phyloP scores from a whole-genome alignment of 805 yeast genomes.

The Yamadazyma endophytica region DNA sequence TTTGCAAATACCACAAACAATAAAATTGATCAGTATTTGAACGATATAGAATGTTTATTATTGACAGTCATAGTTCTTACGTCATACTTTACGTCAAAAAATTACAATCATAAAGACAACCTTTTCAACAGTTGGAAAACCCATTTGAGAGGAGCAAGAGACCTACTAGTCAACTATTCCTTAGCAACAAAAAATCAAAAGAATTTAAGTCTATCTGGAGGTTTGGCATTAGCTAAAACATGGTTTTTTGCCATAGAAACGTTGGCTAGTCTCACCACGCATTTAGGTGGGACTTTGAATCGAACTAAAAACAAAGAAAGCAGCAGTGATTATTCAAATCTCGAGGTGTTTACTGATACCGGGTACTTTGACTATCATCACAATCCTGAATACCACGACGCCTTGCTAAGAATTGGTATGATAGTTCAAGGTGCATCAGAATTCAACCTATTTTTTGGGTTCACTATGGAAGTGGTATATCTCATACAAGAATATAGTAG shows the following conservation, averaged over 20 bases:
- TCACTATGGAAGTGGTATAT: slow-evolving; percentile 20
- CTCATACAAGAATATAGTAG: slow-evolving; percentile 23
- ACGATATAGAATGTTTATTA: slow-evolving; percentile 61
- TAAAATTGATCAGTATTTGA: slow-evolving; percentile 18
- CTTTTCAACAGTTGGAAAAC: slow-evolving; percentile 52
- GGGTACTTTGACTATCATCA: slow-evolving; percentile 22
- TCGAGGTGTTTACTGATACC: slow-evolving; percentile 23
- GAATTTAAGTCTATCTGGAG: slow-evolving; percentile 26
- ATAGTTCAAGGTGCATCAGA: slow-evolving; percentile 11
- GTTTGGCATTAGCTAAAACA: slow-evolving; percentile 48
- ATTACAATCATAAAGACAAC: slow-evolving; percentile 15
- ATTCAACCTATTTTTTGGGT: slow-evolving; percentile 34
- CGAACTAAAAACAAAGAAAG: slow-evolving; percentile 1
- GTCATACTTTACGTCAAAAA: slow-evolving; percentile 47
- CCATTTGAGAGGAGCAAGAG: slow-evolving; percentile 60
- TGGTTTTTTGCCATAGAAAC: slow-evolving; percentile 58
- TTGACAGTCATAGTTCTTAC: slow-evolving; percentile 61
- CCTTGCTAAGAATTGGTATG: slow-evolving; percentile 24
- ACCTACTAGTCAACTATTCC: slow-evolving; percentile 48
- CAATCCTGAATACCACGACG: slow-evolving; percentile 29
- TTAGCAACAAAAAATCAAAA: slow-evolving; percentile 11
- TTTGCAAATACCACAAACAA: slow-evolving; percentile 26
- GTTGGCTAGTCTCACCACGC: slow-evolving; percentile 49
- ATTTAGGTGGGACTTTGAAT: slow-evolving; percentile 49
- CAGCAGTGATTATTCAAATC: slow-evolving; percentile 9